Base-by-base conservation (phyloP, 192 early-diverging fungal species). In the Phlyctochytrium bullatum region DNA sequence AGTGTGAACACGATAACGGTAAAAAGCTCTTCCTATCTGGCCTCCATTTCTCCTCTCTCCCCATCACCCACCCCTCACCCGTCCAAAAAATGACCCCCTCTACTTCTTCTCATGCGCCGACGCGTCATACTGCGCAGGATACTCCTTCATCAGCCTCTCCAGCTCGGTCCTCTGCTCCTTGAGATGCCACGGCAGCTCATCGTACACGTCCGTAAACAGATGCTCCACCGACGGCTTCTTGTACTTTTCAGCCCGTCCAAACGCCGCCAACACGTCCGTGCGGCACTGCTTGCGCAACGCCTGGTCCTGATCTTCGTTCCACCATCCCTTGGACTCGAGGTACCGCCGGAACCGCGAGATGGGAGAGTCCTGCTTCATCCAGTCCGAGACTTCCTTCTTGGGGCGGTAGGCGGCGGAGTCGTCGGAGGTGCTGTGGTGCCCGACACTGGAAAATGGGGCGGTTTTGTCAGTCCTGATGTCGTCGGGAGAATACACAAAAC, bases 341-440 rank as follows among this genome's bases (percentile, higher is more conserved):
- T 93, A 99, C 32, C 90, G 87, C 65, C 93, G 86, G 84, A 99
- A 87, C 31, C 97, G 86, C 25, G 88, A 77, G 47, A 98, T 88
- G 2, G 97, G 97, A 67, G 90, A 91, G 73, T 97, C 95, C 65
- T 87, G 80, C 53, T 85, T 85, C 73, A 85, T 88, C 90, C 93
- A 93, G 61, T 90, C 86, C 62, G 92, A 88, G 2, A 97, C 93
- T 73, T 99, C 97, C 73, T 82, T 89, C 72, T 92, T 92, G 51
- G 92, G 87, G 32, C 97, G 85, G 74, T 99, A 99, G 24, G 94
- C 94, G 2, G 92, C 90, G 16, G 95, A 97, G 75, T 99, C 95
- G 75, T 99, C 97, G 0, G 94, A 97, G 2, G 97, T 99, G 68
- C 90, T 92, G 81, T 99, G 97, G 74, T 99, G 97, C 6, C 93